phyloP scores from a whole-genome alignment of 805 yeast species.

The Nakazawaea laoshanensis region DNA sequence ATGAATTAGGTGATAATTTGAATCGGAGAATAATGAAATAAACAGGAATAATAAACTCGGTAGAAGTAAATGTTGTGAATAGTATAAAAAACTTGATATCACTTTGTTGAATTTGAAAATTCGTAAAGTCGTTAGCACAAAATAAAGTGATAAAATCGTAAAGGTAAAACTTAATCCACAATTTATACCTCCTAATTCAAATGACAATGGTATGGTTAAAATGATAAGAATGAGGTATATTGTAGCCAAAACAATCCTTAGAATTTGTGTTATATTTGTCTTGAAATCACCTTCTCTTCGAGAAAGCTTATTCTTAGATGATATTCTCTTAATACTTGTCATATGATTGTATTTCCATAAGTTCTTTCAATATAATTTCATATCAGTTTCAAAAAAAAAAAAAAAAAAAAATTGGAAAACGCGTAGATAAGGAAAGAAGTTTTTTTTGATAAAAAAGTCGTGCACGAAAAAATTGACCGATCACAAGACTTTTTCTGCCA shows the following conservation, averaged over 20 bases:
- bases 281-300: too few species aligned
- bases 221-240: conserved; percentile 62
- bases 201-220: conserved; percentile 83
- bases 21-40: conserved; percentile 41
- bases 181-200: conserved; percentile 84
- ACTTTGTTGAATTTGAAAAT: conserved; percentile 40
- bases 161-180: conserved; percentile 85
- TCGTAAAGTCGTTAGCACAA: conserved; percentile 64
- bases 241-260: conserved; percentile 37
- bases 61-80: conserved; percentile 72
- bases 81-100: conserved; percentile 47
- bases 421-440: too few species aligned
- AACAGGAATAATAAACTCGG: conserved; percentile 75
- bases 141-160: conserved; percentile 64
- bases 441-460: too few species aligned
- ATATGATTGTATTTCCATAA: too few species aligned
- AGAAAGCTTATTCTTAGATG: neutral
- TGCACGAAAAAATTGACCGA: too few species aligned
- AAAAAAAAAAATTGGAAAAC: too few species aligned
- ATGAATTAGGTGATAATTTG: conserved; percentile 13
- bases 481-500: too few species aligned
- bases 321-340: neutral
- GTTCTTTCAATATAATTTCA: too few species aligned
- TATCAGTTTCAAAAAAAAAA: too few species aligned
- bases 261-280: conserved; percentile 10